Conservation (phyloP, 768 basidiomycete species). For the Lentinula detonsa region DNA sequence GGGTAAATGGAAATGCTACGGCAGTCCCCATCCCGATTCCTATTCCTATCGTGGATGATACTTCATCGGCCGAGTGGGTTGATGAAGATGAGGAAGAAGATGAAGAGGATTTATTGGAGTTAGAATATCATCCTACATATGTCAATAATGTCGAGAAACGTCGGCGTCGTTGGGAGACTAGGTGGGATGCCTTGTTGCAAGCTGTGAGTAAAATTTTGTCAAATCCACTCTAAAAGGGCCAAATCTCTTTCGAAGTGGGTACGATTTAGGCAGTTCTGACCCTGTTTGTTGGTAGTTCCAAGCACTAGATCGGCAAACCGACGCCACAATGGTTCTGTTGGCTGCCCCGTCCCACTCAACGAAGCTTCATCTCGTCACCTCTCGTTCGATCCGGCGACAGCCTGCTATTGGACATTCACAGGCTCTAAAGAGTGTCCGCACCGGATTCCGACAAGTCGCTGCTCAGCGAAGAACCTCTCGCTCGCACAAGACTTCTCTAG, state of each 20-base stretch:
- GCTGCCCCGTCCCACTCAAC: slow-evolving; percentile 72
- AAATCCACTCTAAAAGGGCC: slow-evolving; percentile 15
- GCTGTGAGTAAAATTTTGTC: slow-evolving; percentile 39
- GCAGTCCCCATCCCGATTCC: slow-evolving; percentile 11
- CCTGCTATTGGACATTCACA: slow-evolving; percentile 36
- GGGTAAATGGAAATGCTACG: slow-evolving; percentile 21
- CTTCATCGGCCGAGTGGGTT: slow-evolving; percentile 54
- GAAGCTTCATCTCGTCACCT: slow-evolving; percentile 57
- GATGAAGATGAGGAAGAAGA: slow-evolving; percentile 70
- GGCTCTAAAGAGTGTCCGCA: slow-evolving; percentile 46
- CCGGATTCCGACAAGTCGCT: slow-evolving; percentile 56
- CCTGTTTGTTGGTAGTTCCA: slow-evolving; percentile 51
- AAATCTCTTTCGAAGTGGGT: not conserved
- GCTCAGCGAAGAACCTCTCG: slow-evolving; percentile 44
- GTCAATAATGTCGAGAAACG: slow-evolving; percentile 63
- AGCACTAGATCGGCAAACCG: slow-evolving; percentile 73
- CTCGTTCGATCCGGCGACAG: slow-evolving; percentile 64
- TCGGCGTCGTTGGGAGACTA: slow-evolving; percentile 64
- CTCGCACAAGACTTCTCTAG: slow-evolving; percentile 35
- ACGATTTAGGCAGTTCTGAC: slow-evolving; percentile 26
- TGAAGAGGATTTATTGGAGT: slow-evolving; percentile 63
- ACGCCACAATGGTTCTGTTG: slow-evolving; percentile 68
- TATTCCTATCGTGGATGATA: slow-evolving; percentile 9
- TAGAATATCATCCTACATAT: slow-evolving; percentile 73
- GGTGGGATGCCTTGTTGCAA: slow-evolving; percentile 70